phyloP scores from a whole-genome alignment of 164 flowering plant species.

The Magnolia kwangsiensis region DNA sequence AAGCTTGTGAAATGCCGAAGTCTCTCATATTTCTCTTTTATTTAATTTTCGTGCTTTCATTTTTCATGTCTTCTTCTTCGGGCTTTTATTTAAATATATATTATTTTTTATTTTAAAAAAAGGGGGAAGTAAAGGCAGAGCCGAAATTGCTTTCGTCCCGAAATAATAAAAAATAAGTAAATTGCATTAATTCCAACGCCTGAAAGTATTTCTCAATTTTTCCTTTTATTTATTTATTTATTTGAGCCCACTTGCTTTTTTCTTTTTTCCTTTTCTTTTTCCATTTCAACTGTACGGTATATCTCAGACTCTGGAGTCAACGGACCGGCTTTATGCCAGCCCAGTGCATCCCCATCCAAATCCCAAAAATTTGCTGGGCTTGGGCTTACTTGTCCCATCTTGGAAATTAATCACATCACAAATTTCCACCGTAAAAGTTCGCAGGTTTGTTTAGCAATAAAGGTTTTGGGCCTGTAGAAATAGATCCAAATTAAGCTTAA shows the following conservation, averaged over 20 bases:
- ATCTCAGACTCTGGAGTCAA: neutral
- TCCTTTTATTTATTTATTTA: neutral
- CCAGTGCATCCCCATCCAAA: no score
- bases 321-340: no score
- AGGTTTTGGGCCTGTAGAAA: no score
- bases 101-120: constrained; percentile 16
- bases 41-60: neutral
- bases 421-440: no score
- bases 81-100: constrained; percentile 7
- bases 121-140: constrained; percentile 32
- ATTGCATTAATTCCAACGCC: constrained; percentile 11
- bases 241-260: neutral
- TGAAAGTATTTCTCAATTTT: neutral
- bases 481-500: no score
- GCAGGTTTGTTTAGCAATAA: no score
- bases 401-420: no score
- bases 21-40: neutral
- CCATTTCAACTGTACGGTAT: neutral
- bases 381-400: no score
- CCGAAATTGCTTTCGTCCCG: constrained; percentile 29
- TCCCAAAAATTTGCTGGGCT: no score
- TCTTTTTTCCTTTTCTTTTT: neutral
- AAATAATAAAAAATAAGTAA: constrained; percentile 12
- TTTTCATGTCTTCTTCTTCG: constrained; percentile 8
- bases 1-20: neutral